Percentiles rank a stretch among this genome's conserved stretches.
Evolutionary conservation across 2,329 filamentous ascomycete species (phyloP).

Genomic region (Periconia macrospinosa): DNA sequence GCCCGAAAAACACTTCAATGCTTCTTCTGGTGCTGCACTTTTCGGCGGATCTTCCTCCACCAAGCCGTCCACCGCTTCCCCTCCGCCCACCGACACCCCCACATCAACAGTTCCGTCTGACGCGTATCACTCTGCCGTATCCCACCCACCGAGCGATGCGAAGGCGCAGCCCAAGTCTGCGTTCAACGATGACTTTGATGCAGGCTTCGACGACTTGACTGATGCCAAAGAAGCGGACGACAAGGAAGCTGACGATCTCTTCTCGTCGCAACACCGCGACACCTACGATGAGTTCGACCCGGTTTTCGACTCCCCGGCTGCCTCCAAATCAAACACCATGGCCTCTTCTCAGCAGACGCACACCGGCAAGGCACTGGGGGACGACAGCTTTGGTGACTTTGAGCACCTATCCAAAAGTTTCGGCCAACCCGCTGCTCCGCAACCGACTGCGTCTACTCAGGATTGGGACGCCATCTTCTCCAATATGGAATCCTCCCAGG

Average conservation of each 20-base stretch:
- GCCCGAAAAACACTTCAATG: conserved; percentile 41
- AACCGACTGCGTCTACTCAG: conserved; percentile 54
- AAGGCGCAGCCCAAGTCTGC: conserved; percentile 52
- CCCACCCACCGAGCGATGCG: conserved; percentile 38
- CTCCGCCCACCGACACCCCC: conserved; percentile 43
- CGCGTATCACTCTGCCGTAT: conserved; percentile 46
- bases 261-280: conserved; percentile 63
- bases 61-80: conserved; percentile 41
- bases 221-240: conserved; percentile 75
- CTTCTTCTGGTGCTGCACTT: conserved; percentile 40
- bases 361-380: conserved; percentile 39
- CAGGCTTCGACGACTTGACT: conserved; percentile 79
- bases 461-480: conserved; percentile 98
- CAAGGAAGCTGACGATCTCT: conserved; percentile 76
- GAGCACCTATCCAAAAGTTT: conserved; percentile 48
- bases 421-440: conserved; percentile 42
- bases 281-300: conserved; percentile 78
- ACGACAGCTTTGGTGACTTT: conserved; percentile 55
- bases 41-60: conserved; percentile 41
- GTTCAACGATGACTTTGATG: conserved; percentile 74
- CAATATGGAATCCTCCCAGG: conserved; percentile 63
- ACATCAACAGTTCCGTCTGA: conserved; percentile 46
- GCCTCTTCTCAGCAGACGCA: conserved; percentile 47
- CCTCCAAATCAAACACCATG: conserved; percentile 53
- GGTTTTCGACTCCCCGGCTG: conserved; percentile 70